phyloP scores from a whole-genome alignment of 2,329 filamentous ascomycete species.

The Paecilomyces formosus region DNA sequence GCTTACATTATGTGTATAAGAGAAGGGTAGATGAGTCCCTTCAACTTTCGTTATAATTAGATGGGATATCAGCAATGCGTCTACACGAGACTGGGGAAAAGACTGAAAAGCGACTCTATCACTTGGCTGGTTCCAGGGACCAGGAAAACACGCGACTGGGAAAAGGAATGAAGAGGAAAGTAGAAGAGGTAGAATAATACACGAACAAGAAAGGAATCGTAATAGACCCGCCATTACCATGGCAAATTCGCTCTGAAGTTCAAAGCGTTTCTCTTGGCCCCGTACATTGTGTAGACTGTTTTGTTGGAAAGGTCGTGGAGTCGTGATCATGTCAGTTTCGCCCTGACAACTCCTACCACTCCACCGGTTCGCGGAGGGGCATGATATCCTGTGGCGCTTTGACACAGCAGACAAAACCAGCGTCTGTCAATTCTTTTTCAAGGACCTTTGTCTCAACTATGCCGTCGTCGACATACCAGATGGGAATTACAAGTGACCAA shows the following conservation, averaged over 20 bases:
- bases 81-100: neutral
- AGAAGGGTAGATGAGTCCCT: neutral
- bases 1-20: neutral
- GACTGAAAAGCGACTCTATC: neutral
- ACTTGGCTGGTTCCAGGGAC: neutral
- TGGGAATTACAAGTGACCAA: neutral
- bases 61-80: neutral
- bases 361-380: neutral
- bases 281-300: neutral
- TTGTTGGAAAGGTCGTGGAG: neutral
- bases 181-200: neutral
- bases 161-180: neutral
- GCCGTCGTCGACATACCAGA: neutral
- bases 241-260: neutral
- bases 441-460: neutral
- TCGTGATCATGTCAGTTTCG: neutral
- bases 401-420: neutral
- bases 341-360: neutral
- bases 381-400: neutral
- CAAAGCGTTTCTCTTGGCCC: neutral
- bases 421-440: neutral
- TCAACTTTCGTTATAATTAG: neutral
- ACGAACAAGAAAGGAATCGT: neutral
- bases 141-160: neutral
- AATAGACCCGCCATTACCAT: neutral